Base-by-base conservation (phyloP, 208 protist genomes). In the Trypanosoma avium region DNA sequence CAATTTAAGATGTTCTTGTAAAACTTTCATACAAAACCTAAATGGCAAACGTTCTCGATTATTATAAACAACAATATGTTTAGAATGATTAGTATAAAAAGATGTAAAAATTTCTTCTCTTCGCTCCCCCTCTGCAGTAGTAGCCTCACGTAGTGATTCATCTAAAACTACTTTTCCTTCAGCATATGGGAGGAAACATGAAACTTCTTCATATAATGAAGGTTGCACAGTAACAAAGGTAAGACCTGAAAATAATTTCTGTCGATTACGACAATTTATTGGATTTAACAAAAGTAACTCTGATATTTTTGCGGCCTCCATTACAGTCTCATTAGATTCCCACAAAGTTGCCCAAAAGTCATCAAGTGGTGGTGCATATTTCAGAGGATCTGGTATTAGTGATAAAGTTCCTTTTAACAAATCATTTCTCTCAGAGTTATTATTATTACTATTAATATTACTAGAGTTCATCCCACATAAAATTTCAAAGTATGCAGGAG, bases 181-280 rank as follows among this genome's bases (percentile, higher is more conserved):
- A 2, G 85, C 78, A 60, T 48, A 65, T 2, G 77, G 57, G 1
- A 95, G 40, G 69, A 85, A 88, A 35, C 43, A 59, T 21, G 49
- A 27, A 48, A 86, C 74, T 70, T 88, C 77, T 43, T 81, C 79
- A 65, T 79, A 88, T 13, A 92, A 71, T 21, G 65, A 33, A 8
- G 64, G 71, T 67, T 92, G 86, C 17, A 90, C 52, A 4, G 82
- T 69, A n/a, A 92, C 68, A 54, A 92, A 86, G 19, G 66, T 80
- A 21, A 83, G 15, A 17, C 70, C 80, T 33, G 24, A 13, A 35
- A 93, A 81, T 17, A 93, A 68, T n/a, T 24, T 26, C 42, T 73
- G 66, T 4, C 86, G 75, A 63, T 70, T 68, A 24, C 59, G 54
- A 15, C 80, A 56, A 12, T 79, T 73, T 6, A 66, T 48, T 54